Conservation (phyloP, 768 basidiomycete species). For the Clavaria fumosa region DNA sequence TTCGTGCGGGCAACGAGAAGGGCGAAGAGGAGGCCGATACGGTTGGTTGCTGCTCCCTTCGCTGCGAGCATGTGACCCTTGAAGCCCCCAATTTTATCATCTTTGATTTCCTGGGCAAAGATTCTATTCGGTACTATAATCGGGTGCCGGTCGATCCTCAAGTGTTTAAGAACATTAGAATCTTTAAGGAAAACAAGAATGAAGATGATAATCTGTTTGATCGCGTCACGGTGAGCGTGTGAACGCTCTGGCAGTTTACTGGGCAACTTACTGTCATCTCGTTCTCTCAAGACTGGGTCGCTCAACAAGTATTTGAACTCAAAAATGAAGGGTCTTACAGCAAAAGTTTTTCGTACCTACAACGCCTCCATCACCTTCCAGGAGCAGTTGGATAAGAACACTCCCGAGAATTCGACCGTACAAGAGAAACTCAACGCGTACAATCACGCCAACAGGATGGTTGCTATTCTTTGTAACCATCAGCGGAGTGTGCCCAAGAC, state of each 20-base stretch:
- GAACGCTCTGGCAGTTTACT: slow-evolving; percentile 4
- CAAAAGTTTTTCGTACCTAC: slow-evolving; percentile 99
- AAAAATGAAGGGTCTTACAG: slow-evolving; percentile 96
- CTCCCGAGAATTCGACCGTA: slow-evolving; percentile 46
- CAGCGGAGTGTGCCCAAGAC: slow-evolving; percentile 87
- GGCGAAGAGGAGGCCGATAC: slow-evolving; percentile 99
- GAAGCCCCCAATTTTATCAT: slow-evolving; percentile 75
- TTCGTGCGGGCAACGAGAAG: slow-evolving; percentile 98
- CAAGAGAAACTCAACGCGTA: slow-evolving; percentile 96
- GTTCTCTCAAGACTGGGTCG: slow-evolving; percentile 62
- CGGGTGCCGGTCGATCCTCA: slow-evolving; percentile 78
- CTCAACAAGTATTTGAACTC: slow-evolving; percentile 86
- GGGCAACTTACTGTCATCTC: slow-evolving; percentile 12
- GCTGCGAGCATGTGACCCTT: slow-evolving; percentile 92
- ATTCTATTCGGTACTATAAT: slow-evolving; percentile 95
- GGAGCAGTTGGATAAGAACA: slow-evolving; percentile 62
- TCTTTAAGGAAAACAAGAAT: slow-evolving; percentile 89
- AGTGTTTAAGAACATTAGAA: slow-evolving; percentile 94
- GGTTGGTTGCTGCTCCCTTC: slow-evolving; percentile 94
- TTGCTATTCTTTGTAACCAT: slow-evolving; percentile 98
- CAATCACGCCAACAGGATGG: slow-evolving; percentile 92
- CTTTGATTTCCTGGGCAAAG: slow-evolving; percentile 98
- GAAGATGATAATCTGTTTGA: slow-evolving; percentile 87
- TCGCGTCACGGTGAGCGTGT: slow-evolving; percentile 70
- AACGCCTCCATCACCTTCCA: slow-evolving; percentile 97